phyloP scores from a whole-genome alignment of 23 red algal species.

The Gracilaria vermiculophylla region DNA sequence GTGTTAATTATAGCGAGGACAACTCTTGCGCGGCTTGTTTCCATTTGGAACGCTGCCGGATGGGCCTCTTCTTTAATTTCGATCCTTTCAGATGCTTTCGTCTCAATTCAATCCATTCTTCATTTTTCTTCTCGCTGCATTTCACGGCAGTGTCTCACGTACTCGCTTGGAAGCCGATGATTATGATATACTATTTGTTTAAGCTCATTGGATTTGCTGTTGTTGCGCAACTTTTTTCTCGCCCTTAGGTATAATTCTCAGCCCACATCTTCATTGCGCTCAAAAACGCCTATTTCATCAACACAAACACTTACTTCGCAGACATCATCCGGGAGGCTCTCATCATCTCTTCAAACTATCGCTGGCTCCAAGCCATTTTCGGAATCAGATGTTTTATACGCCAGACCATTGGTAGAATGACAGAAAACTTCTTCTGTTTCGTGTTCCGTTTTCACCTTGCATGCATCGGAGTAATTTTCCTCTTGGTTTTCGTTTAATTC shows the following conservation, averaged over 20 bases:
- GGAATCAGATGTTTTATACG: conserved; percentile 51
- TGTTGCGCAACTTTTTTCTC: conserved; percentile 23
- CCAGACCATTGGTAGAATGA: conserved; percentile 46
- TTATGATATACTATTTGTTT: conserved; percentile 42
- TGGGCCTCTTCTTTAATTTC: conserved; percentile 18
- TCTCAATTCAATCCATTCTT: conserved; percentile 23
- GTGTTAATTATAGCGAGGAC: conserved; percentile 50
- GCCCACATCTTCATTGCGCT: conserved; percentile 47
- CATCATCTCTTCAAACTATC: conserved; percentile 30
- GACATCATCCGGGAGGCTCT: conserved; percentile 22
- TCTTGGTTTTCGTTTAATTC: conserved; percentile 21
- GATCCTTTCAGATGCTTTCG: conserved; percentile 10
- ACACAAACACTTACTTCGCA: conserved; percentile 42
- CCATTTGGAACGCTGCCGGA: conserved; percentile 53
- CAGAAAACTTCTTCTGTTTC: conserved; percentile 33
- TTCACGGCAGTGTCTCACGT: conserved; percentile 50
- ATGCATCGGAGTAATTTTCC: not conserved
- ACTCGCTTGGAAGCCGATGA: conserved; percentile 45
- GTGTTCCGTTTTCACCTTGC: conserved; percentile 40
- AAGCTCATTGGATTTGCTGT: conserved; percentile 38
- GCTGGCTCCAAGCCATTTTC: conserved; percentile 27
- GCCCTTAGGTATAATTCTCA: not conserved
- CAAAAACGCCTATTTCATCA: conserved; percentile 59
- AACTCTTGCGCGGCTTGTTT: conserved; percentile 37
- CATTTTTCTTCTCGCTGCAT: conserved; percentile 40